Evolutionary conservation across 768 basidiomycete species (phyloP).

Genomic region (Rhizopogon vesiculosus): DNA sequence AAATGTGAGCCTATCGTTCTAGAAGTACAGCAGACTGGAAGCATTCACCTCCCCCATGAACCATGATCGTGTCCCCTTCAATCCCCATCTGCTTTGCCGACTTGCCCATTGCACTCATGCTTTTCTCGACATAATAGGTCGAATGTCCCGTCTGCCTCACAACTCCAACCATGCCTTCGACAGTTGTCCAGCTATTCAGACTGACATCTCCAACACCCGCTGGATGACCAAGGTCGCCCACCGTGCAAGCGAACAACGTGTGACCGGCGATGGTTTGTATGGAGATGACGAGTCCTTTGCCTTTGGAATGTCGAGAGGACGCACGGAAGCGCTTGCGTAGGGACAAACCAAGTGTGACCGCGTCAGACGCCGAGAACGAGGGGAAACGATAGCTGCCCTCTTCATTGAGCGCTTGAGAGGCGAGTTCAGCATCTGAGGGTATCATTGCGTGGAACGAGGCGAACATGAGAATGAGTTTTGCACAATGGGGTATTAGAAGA

Average conservation of each 20-base stretch:
- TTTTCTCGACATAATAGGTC: constrained; percentile 83
- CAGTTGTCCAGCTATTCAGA: constrained; percentile 72
- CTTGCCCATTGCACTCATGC: constrained; percentile 81
- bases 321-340: constrained; percentile 81
- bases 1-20: constrained; percentile 1
- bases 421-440: constrained; percentile 69
- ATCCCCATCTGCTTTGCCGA: constrained; percentile 68
- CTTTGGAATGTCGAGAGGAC: constrained; percentile 64
- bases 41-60: constrained; percentile 73
- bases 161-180: constrained; percentile 78
- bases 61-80: constrained; percentile 49
- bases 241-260: constrained; percentile 76
- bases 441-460: constrained; percentile 56
- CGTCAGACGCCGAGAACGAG: constrained; percentile 72
- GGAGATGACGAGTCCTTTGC: constrained; percentile 77
- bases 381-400: constrained; percentile 68
- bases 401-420: constrained; percentile 64
- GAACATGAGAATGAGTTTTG: constrained; percentile 42
- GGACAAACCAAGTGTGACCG: constrained; percentile 75
- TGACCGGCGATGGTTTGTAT: constrained; percentile 79
- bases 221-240: constrained; percentile 69
- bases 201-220: constrained; percentile 72
- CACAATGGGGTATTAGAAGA: not conserved
- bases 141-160: constrained; percentile 80
- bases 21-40: not conserved